phyloP scores from a whole-genome alignment of 441 rosid genomes.

The Biscutella auriculata region DNA sequence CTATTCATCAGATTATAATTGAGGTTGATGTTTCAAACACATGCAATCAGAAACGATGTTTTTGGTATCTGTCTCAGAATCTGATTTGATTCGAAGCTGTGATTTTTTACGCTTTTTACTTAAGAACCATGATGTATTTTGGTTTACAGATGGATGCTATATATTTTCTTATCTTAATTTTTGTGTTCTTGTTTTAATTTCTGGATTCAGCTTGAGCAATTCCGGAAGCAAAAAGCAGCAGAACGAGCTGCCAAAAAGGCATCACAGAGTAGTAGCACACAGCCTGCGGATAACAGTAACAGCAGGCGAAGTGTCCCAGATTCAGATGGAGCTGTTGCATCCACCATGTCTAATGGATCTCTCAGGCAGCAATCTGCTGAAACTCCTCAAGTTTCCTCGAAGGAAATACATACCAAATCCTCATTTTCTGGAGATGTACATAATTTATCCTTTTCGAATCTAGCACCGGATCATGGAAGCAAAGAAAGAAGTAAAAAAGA shows the following conservation, averaged over 20 bases:
- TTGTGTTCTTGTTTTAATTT: not conserved
- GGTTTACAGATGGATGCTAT: not conserved
- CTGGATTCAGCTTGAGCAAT: conserved; percentile 75
- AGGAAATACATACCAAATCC: conserved; percentile 19
- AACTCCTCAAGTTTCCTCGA: conserved; percentile 19
- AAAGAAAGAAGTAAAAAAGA: conserved; percentile 23
- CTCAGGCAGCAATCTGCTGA: conserved; percentile 4
- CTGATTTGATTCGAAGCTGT: too few relatives aligned
- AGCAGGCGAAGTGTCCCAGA: conserved; percentile 24
- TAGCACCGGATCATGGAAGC: conserved; percentile 15
- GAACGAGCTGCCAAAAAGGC: conserved; percentile 59
- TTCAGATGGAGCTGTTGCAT: conserved; percentile 44
- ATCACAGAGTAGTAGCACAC: conserved; percentile 27
- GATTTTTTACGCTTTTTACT: too few relatives aligned
- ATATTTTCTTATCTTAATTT: not conserved
- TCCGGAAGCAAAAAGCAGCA: conserved; percentile 92
- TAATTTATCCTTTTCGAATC: conserved; percentile 24
- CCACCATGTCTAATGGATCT: conserved; percentile 38
- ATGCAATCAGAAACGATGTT: not conserved
- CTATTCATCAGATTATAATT: not conserved
- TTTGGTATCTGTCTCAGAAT: too few relatives aligned
- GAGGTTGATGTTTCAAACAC: not conserved
- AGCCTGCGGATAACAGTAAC: conserved; percentile 32
- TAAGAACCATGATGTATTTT: too few relatives aligned
- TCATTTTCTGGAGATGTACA: conserved; percentile 21